Percentiles rank a stretch among this genome's conserved stretches.
These are phyloP conservation scores for Amaranthus hypochondriacus DNA, from an alignment of 148 eudicot species.

Conservation along the genomic window DNA sequence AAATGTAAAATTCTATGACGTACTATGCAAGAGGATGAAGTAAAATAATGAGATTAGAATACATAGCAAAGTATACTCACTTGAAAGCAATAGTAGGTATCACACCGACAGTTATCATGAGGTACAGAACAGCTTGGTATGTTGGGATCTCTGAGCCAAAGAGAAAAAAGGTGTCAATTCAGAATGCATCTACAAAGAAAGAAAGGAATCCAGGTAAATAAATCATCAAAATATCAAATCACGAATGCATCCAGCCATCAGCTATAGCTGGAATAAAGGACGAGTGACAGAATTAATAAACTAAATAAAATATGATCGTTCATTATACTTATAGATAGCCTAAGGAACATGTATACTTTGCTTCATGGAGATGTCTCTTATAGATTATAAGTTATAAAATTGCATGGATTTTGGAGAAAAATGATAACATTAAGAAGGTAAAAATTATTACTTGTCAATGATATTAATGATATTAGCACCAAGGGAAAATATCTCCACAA, in stretches of 20 bases:
- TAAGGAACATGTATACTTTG: too few species aligned
- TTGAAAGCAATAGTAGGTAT: conserved; percentile 46
- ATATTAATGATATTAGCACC: too few species aligned
- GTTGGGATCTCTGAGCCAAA: conserved; percentile 32
- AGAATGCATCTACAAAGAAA: not conserved
- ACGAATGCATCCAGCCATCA: not conserved
- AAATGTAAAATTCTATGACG: not conserved
- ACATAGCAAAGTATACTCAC: conserved; percentile 15
- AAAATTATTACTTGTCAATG: too few species aligned
- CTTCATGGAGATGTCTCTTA: too few species aligned
- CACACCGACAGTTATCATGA: conserved; percentile 40
- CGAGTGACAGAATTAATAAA: too few species aligned
- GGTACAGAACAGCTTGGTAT: conserved; percentile 33
- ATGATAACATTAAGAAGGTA: too few species aligned
- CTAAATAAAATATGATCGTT: too few species aligned
- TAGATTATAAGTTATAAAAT: too few species aligned
- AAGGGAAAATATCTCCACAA: too few species aligned
- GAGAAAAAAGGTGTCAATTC: conserved; percentile 1
- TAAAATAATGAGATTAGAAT: not conserved
- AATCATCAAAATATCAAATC: not conserved
- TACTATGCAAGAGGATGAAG: conserved; percentile 1
- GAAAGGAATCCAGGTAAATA: not conserved
- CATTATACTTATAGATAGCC: too few species aligned
- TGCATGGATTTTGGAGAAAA: too few species aligned
- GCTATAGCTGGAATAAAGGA: too few species aligned